phyloP scores from a whole-genome alignment of 2,329 filamentous ascomycete genomes.

The Penicillium capsulatum region DNA sequence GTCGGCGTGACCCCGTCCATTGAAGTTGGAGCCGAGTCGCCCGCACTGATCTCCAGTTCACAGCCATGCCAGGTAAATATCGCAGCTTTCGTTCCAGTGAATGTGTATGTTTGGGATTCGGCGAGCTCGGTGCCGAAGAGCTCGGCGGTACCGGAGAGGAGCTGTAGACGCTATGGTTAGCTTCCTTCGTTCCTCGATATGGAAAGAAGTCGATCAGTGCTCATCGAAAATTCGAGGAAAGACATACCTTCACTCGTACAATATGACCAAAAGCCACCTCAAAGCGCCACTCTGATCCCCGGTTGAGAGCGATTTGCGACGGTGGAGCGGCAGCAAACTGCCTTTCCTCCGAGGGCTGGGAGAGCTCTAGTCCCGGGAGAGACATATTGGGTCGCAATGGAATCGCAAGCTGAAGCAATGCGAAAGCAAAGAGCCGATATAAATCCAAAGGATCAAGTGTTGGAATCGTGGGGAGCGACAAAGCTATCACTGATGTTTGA shows the following conservation, averaged over 20 bases:
- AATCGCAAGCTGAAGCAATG: not conserved
- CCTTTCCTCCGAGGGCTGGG: slow-evolving; percentile 54
- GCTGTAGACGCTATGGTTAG: slow-evolving; percentile 39
- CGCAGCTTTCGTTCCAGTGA: slow-evolving; percentile 77
- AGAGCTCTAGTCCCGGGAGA: slow-evolving; percentile 68
- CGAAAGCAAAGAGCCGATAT: not conserved
- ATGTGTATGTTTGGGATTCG: slow-evolving; percentile 70
- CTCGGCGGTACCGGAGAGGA: slow-evolving; percentile 79
- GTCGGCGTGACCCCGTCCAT: slow-evolving; percentile 29
- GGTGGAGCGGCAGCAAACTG: slow-evolving; percentile 37
- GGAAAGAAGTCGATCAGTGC: too few relatives aligned
- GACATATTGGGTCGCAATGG: slow-evolving; percentile 54
- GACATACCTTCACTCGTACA: slow-evolving; percentile 51
- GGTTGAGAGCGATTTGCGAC: slow-evolving; percentile 53
- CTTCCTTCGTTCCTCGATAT: too few relatives aligned
- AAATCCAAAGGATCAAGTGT: not conserved
- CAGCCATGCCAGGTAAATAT: slow-evolving; percentile 93
- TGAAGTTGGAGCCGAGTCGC: slow-evolving; percentile 44
- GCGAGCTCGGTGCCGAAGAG: slow-evolving; percentile 94
- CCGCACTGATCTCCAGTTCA: slow-evolving; percentile 69
- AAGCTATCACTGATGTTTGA: slow-evolving; percentile 8
- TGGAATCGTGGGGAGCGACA: slow-evolving; percentile 1
- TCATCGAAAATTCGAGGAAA: too few relatives aligned
- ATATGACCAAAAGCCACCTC: slow-evolving; percentile 58
- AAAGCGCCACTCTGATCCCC: slow-evolving; percentile 74